Evolutionary conservation across 495 filamentous ascomycete species (phyloP), one percentile per base, ranked within the genome.

Genomic region (Endocarpon pusillum): DNA sequence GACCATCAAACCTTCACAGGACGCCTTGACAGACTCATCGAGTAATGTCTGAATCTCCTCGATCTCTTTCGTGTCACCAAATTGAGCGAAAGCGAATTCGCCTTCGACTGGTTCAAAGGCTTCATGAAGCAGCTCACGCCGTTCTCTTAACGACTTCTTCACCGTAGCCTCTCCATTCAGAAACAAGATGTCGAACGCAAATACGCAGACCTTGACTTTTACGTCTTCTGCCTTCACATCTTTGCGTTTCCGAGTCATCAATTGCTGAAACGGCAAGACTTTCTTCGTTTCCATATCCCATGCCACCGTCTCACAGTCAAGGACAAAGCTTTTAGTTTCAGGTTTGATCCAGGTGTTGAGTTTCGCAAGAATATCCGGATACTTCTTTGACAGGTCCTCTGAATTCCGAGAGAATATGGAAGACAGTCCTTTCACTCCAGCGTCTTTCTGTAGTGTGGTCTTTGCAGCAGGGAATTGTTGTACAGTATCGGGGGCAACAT

Each of bases 271-370:
- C 0, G 89, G 89, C 10, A 96, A 57, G 3, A 97, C 78, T 52
- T 92, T 87, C 62, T 94, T 94, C 61, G 85, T 80, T 2, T 64
- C 64, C 1, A 78, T 67, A 54, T 97, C 91, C 91, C 91, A 97
- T 2, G 79, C 89, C n/a, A 96, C 91, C 1, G 86, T 92, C 59
- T 97, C 89, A 57, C 91, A 96, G 51, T 97, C 89, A 5, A 97
- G 59, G 3, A 97, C 91, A 47, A 97, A 97, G 44, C 82, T 92
- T 54, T 81, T 77, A 12, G 89, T 89, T 16, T 72, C 85, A 0
- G 70, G 55, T 46, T 91, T 93, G 39, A 97, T 72, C 89, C 89
- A 97, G 2, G 66, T 73, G 22, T 78, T 60, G 4, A 97, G 70
- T 49, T 86, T 94, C 5, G 64, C 78, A 10, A 97, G 65, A 23